These are phyloP conservation scores for Paramyrothecium roridum DNA, from an alignment of 2,329 filamentous ascomycete species.

Conservation along the genomic window DNA sequence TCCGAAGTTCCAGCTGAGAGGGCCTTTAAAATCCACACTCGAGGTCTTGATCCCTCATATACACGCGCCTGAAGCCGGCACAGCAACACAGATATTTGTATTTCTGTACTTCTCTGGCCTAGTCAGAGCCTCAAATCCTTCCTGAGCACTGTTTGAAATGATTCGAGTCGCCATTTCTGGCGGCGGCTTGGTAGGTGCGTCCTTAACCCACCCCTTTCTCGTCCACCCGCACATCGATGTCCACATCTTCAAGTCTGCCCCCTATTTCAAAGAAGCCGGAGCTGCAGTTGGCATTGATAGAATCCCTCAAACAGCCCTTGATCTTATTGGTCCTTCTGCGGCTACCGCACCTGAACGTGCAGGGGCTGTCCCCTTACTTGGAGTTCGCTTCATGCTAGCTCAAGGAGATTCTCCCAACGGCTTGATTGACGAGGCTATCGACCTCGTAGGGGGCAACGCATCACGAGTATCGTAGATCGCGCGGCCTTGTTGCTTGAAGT, in stretches of 20 bases:
- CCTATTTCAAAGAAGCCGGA: constrained; percentile 16
- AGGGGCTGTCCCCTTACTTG: constrained; percentile 11
- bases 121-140: background rate
- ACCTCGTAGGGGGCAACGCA: background rate
- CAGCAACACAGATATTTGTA: background rate
- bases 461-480: constrained; percentile 13
- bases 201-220: constrained; percentile 14
- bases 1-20: background rate
- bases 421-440: constrained; percentile 1
- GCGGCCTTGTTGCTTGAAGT: constrained; percentile 14
- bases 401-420: constrained; percentile 5
- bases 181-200: constrained; percentile 15
- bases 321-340: constrained; percentile 1
- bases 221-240: constrained; percentile 11
- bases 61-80: background rate
- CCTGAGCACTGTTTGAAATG: background rate
- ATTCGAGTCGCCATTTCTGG: constrained; percentile 20
- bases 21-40: background rate
- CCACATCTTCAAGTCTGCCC: constrained; percentile 16
- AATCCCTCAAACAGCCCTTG: constrained; percentile 11
- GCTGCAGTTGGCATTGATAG: constrained; percentile 14
- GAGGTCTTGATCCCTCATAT: background rate
- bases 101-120: background rate
- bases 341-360: constrained; percentile 8
- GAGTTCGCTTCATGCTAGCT: constrained; percentile 7